A percentile compares a stretch with the other conserved stretches of the same genome.
Conservation (phyloP, 83 land plant genomes). For the Thuja plicata region DNA sequence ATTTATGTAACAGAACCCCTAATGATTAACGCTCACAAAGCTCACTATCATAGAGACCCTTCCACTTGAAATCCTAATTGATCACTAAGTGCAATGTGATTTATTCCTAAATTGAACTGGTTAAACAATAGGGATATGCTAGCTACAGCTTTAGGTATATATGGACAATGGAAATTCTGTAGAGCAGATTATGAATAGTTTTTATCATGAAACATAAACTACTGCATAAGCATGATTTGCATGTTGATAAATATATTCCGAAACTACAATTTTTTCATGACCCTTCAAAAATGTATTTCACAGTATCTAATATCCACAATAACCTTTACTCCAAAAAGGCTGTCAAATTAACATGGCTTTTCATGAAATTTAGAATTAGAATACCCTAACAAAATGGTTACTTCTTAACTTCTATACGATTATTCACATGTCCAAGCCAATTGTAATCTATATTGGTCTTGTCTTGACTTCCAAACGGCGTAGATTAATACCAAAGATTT, state of each 20-base stretch:
- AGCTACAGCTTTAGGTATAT: background rate
- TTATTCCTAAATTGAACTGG: background rate
- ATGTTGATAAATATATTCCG: background rate
- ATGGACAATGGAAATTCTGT: background rate
- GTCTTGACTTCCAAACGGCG: conserved; percentile 34
- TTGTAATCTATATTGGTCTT: conserved; percentile 7
- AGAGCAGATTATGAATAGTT: no score
- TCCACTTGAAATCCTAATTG: background rate
- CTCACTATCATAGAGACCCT: background rate
- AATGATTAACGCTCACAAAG: background rate
- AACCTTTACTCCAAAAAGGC: background rate
- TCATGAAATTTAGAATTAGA: background rate
- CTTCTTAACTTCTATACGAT: background rate
- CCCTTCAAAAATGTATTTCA: background rate
- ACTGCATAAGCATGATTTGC: background rate
- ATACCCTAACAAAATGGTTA: background rate
- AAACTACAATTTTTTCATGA: background rate
- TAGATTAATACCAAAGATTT: conserved; percentile 18
- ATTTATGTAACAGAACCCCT: background rate
- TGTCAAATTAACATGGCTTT: background rate
- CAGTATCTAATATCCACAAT: background rate
- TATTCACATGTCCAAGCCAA: background rate
- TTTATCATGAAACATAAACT: background rate
- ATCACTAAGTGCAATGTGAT: background rate
- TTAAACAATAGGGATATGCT: background rate